Base-by-base conservation (phyloP, 2,329 filamentous ascomycete species). In the Didymella arachidicola region DNA sequence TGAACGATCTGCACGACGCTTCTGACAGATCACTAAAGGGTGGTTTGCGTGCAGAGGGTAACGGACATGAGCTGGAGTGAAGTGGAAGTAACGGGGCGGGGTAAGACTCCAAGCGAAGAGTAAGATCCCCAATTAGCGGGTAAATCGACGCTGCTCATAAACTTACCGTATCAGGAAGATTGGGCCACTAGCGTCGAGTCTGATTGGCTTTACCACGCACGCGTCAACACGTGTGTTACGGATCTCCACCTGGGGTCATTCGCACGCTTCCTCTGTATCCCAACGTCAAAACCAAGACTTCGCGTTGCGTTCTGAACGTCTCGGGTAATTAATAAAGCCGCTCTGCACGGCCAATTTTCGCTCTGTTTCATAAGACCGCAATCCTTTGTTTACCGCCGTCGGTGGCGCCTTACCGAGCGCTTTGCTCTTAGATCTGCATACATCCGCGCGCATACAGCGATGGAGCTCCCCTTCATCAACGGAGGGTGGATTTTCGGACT, bases 41-140 rank as follows among this genome's bases (percentile, higher is more conserved):
- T 2, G 2, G 22, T 22, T 22, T 3, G 22, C 22, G 22, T 22
- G 22, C 22, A 22, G 22, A 22, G 22, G 22, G 22, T 22, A 3
- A 22, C 22, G 22, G 22, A 22, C 22, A 22, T 22, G 22, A 22
- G 22, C 22, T 22, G 22, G 22, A 22, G 22, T 22, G 22, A 3
- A 22, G 22, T 22, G 10, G 27, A 29, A 30, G 29, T 2, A 39
- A 18, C 8, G 36, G 16, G 8, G 38, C 38, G 38, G 38, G 38
- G 38, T 47, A 47, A 34, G 11, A 26, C 19, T 50, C 26, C 11
- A 42, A 50, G 47, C 36, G 26, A 32, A 32, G 18, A 7, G 36
- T 50, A 42, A 50, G 47, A 50, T 6, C 42, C 36, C 47, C 47
- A 8, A 36, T 41, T 30, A 50, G 34, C 47, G 11, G 26, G 47